phyloP scores from a whole-genome alignment of 2,329 filamentous ascomycete species.

The Dothistroma septosporum region DNA sequence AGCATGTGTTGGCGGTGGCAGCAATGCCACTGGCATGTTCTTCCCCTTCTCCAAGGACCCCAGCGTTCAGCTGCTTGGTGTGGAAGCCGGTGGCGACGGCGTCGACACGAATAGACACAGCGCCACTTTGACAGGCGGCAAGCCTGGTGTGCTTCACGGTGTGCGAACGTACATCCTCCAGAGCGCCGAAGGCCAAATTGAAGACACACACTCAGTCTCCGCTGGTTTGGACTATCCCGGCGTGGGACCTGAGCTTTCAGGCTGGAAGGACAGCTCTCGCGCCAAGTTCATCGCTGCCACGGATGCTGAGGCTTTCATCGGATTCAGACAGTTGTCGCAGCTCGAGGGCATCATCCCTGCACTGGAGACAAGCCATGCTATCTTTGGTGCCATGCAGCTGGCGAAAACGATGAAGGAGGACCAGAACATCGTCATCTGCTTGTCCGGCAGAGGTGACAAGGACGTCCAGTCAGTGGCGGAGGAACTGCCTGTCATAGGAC shows the following conservation, averaged over 20 bases:
- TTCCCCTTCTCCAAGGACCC: conserved; percentile 87
- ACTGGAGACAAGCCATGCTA: conserved; percentile 86
- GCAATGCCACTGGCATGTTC: conserved; percentile 97
- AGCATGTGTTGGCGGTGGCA: conserved; percentile 91
- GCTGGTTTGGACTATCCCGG: conserved; percentile 96
- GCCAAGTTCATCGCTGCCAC: conserved; percentile 89
- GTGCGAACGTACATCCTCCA: conserved; percentile 95
- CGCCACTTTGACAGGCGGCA: conserved; percentile 79
- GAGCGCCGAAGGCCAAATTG: conserved; percentile 86
- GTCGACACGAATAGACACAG: conserved; percentile 80
- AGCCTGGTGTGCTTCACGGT: conserved; percentile 90
- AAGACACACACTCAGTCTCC: conserved; percentile 92
- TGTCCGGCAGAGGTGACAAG: conserved; percentile 93
- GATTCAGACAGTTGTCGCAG: conserved; percentile 79
- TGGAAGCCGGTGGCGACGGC: conserved; percentile 93
- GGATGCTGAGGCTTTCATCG: conserved; percentile 82
- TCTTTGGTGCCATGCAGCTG: conserved; percentile 82
- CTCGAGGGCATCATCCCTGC: conserved; percentile 96
- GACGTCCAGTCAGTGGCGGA: conserved; percentile 98
- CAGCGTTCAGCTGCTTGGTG: conserved; percentile 81
- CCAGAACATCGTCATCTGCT: conserved; percentile 86
- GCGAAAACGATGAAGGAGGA: conserved; percentile 89
- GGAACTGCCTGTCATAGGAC: conserved; percentile 81
- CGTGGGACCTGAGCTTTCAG: conserved; percentile 85
- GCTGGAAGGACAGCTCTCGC: conserved; percentile 86